phyloP scores from a whole-genome alignment of 331 rosid genomes.

The Quercus tomentella region DNA sequence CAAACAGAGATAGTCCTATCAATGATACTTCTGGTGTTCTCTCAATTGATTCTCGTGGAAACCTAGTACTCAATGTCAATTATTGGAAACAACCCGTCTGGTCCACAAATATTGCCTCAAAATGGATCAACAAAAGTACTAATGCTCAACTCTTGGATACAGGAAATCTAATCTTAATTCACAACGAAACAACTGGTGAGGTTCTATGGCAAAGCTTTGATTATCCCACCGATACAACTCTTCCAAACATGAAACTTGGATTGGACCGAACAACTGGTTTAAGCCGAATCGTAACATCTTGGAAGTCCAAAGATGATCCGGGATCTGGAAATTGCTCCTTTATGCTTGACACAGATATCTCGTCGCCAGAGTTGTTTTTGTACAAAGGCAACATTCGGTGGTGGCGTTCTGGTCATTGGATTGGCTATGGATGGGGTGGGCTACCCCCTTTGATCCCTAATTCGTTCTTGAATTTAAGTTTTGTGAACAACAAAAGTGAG shows the following conservation, averaged over 20 bases:
- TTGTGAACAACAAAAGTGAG: slow-evolving; percentile 22
- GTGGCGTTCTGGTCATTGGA: slow-evolving; percentile 62
- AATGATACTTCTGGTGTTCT: slow-evolving; percentile 32
- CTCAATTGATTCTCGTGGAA: slow-evolving; percentile 27
- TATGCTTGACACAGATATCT: slow-evolving; percentile 30
- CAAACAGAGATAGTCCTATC: slow-evolving; percentile 38
- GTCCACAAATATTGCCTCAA: slow-evolving; percentile 15
- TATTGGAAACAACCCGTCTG: slow-evolving; percentile 16
- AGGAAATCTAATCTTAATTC: slow-evolving; percentile 24
- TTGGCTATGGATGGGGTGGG: slow-evolving; percentile 34
- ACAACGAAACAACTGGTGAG: neutral
- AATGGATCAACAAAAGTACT: neutral
- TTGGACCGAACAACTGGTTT: slow-evolving; percentile 27
- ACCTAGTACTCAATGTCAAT: slow-evolving; percentile 10
- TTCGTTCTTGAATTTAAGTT: slow-evolving; percentile 12
- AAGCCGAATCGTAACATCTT: slow-evolving; percentile 40
- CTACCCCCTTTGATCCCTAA: slow-evolving; percentile 19
- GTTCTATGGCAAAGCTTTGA: slow-evolving; percentile 36
- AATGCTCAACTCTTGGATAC: slow-evolving; percentile 20
- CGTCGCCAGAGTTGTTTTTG: slow-evolving; percentile 33
- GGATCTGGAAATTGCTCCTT: slow-evolving; percentile 32
- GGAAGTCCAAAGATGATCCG: slow-evolving; percentile 54
- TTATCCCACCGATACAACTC: neutral
- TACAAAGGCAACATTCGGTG: slow-evolving; percentile 8
- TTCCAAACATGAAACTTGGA: slow-evolving; percentile 38